A percentile compares a stretch with the other conserved stretches of the same genome.
These are phyloP conservation scores for Rhizoclosmatium globosum DNA, from an alignment of 192 early-diverging fungal species.

Conservation along the genomic window DNA sequence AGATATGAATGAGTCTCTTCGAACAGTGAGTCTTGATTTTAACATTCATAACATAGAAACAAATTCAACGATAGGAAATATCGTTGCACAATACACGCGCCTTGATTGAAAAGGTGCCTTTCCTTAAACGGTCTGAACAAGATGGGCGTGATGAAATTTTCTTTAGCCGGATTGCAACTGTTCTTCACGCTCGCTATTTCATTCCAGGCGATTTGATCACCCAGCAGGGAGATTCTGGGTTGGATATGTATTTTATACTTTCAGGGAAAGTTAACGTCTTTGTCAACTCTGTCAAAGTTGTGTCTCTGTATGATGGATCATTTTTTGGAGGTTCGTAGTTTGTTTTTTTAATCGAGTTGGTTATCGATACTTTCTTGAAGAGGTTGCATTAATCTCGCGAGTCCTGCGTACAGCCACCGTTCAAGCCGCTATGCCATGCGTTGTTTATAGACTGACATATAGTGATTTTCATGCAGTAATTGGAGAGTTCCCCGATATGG, in stretches of 20 bases:
- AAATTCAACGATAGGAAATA: slow-evolving; percentile 47
- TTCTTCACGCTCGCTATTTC: slow-evolving; percentile 35
- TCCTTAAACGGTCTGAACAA: slow-evolving; percentile 43
- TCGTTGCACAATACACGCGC: slow-evolving; percentile 50
- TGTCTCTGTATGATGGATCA: slow-evolving; percentile 33
- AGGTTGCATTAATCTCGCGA: background rate
- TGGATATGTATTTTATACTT: slow-evolving; percentile 49
- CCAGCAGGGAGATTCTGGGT: slow-evolving; percentile 36
- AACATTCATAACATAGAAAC: background rate
- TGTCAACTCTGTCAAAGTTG: slow-evolving; percentile 24
- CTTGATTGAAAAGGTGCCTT: slow-evolving; percentile 54
- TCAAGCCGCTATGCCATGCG: slow-evolving; percentile 16
- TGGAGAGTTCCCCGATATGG: slow-evolving; percentile 22
- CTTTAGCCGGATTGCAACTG: slow-evolving; percentile 46
- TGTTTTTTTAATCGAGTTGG: background rate
- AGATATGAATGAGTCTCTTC: slow-evolving; percentile 23
- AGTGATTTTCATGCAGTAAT: slow-evolving; percentile 12
- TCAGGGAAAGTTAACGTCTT: slow-evolving; percentile 34
- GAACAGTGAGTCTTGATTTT: slow-evolving; percentile 9
- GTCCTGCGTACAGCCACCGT: background rate
- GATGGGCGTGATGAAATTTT: slow-evolving; percentile 58
- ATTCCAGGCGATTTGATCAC: slow-evolving; percentile 35
- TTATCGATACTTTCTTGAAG: background rate
- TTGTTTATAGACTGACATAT: slow-evolving; percentile 16
- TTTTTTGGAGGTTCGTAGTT: slow-evolving; percentile 36